phyloP scores from a whole-genome alignment of 805 yeast species.

The Starmerella gropengiesseri region DNA sequence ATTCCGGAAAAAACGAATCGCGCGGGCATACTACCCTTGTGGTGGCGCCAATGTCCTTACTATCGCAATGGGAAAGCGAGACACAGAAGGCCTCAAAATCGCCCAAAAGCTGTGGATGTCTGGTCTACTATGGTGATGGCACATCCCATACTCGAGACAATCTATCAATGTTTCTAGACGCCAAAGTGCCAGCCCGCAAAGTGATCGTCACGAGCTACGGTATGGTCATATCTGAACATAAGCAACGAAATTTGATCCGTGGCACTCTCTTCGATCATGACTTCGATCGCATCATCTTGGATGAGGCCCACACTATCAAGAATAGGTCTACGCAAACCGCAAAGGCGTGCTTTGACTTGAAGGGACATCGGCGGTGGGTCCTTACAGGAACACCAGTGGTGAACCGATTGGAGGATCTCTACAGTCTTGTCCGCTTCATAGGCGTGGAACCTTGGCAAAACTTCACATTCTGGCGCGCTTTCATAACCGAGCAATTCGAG shows the following conservation, averaged over 20 bases:
- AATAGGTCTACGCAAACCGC: constrained; percentile 71
- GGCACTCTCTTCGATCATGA: constrained; percentile 47
- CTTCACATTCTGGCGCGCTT: constrained; percentile 75
- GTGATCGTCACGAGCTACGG: constrained; percentile 82
- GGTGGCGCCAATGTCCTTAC: constrained; percentile 79
- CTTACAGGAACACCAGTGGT: constrained; percentile 91
- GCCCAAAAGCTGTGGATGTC: constrained; percentile 22
- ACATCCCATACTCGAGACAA: constrained; percentile 1
- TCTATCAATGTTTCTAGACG: constrained; percentile 37
- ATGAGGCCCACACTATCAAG: constrained; percentile 84
- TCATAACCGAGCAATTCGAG: constrained; percentile 74
- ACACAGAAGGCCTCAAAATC: constrained; percentile 40
- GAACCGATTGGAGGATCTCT: constrained; percentile 77
- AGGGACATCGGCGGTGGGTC: constrained; percentile 63
- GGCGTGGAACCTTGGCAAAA: constrained; percentile 84
- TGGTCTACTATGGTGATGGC: constrained; percentile 67
- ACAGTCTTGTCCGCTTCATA: constrained; percentile 61
- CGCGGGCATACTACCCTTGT: constrained; percentile 43
- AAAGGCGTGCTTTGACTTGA: constrained; percentile 58
- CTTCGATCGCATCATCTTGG: constrained; percentile 67
- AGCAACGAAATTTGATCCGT: constrained; percentile 30
- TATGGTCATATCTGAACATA: constrained; percentile 67
- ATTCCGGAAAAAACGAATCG: constrained; percentile 35
- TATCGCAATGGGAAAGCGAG: constrained; percentile 87
- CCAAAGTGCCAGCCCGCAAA: constrained; percentile 41